These are phyloP conservation scores for Rhizodiscina lignyota DNA, from an alignment of 495 filamentous ascomycete genomes.

Conservation along the genomic window DNA sequence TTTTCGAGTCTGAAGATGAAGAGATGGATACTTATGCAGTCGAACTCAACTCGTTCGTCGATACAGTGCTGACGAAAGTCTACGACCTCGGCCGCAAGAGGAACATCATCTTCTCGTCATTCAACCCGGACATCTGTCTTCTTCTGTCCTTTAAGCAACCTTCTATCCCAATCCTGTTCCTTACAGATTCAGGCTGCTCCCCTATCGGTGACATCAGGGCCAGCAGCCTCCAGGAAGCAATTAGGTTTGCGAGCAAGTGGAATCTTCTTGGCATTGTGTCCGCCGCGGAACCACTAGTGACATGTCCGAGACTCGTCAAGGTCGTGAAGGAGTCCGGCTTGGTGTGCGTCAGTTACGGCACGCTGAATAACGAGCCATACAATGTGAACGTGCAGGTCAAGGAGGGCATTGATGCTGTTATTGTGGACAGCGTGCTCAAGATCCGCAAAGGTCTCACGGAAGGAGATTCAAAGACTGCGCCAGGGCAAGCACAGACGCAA, in stretches of 20 bases:
- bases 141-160: conserved; percentile 91
- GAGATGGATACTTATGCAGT: conserved; percentile 97
- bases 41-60: conserved; percentile 93
- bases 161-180: conserved; percentile 83
- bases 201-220: conserved; percentile 80
- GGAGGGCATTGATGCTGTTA: conserved; percentile 92
- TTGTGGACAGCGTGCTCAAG: conserved; percentile 80
- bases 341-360: conserved; percentile 91
- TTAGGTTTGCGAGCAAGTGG: conserved; percentile 88
- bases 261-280: conserved; percentile 85
- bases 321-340: conserved; percentile 93
- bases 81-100: conserved; percentile 58
- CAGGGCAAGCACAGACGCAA: too few relatives aligned
- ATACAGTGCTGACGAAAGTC: conserved; percentile 76
- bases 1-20: conserved; percentile 80
- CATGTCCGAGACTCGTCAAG: conserved; percentile 75
- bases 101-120: conserved; percentile 87
- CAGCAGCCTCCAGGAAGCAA: conserved; percentile 81
- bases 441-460: conserved; percentile 58
- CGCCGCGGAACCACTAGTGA: conserved; percentile 66
- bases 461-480: conserved; percentile 2
- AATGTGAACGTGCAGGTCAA: conserved; percentile 89
- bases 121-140: conserved; percentile 93
- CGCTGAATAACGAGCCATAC: conserved; percentile 66
- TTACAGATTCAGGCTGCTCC: conserved; percentile 68